phyloP scores from a whole-genome alignment of 1,139 yeast genomes.

The Kurtzmaniella quercitrusa region DNA sequence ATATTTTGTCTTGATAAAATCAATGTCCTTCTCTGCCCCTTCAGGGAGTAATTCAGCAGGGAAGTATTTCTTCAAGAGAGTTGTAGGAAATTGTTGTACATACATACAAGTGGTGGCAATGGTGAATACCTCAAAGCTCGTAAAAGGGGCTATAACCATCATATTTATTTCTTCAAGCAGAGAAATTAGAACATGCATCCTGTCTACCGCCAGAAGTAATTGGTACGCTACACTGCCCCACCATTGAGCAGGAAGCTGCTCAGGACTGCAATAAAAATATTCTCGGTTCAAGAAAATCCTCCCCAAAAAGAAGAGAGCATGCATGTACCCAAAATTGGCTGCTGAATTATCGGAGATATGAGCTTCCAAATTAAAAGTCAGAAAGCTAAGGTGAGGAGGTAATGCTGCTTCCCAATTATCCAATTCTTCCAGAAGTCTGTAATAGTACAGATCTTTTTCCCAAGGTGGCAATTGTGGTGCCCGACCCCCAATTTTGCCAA shows the following conservation, averaged over 20 bases:
- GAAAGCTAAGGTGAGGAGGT: slow-evolving; percentile 21
- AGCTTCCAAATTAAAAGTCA: slow-evolving; percentile 23
- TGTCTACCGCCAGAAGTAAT: slow-evolving; percentile 21
- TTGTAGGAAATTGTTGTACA: slow-evolving; percentile 25
- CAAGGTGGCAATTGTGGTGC: slow-evolving; percentile 25
- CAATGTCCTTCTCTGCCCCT: slow-evolving; percentile 6
- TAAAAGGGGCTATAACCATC: slow-evolving; percentile 37
- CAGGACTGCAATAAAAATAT: slow-evolving; percentile 29
- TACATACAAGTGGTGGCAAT: slow-evolving; percentile 29
- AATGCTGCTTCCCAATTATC: slow-evolving; percentile 17
- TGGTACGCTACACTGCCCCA: slow-evolving; percentile 22
- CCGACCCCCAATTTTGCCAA: slow-evolving; percentile 26
- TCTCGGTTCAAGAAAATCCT: slow-evolving; percentile 31
- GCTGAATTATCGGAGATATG: slow-evolving; percentile 30
- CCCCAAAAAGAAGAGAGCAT: slow-evolving; percentile 28
- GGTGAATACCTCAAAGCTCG: slow-evolving; percentile 35
- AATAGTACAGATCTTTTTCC: slow-evolving; percentile 21
- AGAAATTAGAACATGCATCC: slow-evolving; percentile 5
- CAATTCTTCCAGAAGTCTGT: slow-evolving; percentile 17
- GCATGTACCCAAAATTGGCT: slow-evolving; percentile 33
- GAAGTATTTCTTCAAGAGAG: slow-evolving; percentile 10
- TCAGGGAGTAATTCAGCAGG: slow-evolving; percentile 1
- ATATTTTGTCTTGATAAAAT: slow-evolving; percentile 15
- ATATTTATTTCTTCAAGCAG: slow-evolving; percentile 6
- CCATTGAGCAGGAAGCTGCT: slow-evolving; percentile 24